These are phyloP conservation scores for Aurantiochytrium sp. DNA, from an alignment of 108 stramenopile genomes.

Conservation along the genomic window DNA sequence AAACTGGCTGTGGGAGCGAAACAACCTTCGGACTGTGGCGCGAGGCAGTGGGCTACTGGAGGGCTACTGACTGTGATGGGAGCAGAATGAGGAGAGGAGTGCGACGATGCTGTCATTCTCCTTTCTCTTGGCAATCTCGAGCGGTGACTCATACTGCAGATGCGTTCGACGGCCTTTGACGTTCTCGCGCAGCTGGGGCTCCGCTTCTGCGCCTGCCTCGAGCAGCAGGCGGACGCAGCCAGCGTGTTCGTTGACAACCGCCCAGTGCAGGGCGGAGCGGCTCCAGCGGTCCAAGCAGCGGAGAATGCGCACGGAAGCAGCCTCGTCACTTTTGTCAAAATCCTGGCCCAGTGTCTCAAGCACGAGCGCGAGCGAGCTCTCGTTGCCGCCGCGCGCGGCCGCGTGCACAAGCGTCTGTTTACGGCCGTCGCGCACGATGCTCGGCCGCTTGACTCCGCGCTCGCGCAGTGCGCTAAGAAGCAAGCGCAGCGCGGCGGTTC, in stretches of 20 bases:
- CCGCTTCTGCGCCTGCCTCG: background rate
- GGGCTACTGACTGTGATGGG: no score
- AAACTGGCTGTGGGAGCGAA: no score
- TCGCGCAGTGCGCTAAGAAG: background rate
- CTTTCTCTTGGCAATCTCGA: background rate
- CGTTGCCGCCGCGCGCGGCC: background rate
- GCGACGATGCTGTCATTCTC: no score
- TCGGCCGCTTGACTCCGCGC: background rate
- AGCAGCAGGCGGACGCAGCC: background rate
- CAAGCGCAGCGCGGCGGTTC: background rate
- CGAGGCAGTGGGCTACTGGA: no score
- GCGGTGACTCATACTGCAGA: background rate
- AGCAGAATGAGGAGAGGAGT: no score
- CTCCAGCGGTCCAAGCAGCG: background rate
- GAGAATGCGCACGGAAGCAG: background rate
- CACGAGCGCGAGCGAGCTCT: background rate
- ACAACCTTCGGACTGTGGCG: no score
- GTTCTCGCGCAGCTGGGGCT: background rate
- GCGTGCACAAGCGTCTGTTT: background rate
- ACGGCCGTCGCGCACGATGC: background rate
- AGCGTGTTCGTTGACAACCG: background rate
- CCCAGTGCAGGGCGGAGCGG: constrained; percentile 10
- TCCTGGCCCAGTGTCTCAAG: background rate
- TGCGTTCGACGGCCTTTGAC: background rate
- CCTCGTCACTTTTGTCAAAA: background rate